A percentile compares a stretch with the other conserved stretches of the same genome.
Conservation (phyloP, 345 rosid genomes). For the Brassica carinata region DNA sequence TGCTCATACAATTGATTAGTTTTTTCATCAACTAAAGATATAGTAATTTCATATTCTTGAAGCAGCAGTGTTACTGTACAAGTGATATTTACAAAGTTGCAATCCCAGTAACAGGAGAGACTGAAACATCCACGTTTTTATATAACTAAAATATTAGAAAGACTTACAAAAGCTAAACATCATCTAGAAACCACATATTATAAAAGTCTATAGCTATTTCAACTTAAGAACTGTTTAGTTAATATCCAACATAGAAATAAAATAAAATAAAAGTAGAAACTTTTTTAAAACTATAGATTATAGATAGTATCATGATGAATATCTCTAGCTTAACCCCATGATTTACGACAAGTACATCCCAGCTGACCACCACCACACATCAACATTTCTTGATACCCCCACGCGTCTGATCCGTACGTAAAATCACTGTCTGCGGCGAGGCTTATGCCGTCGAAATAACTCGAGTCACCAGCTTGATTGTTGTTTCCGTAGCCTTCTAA, state of each 20-base stretch:
- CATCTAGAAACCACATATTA: neutral
- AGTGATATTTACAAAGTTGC: neutral
- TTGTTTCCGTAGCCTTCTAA: conserved; percentile 1
- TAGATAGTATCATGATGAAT: neutral
- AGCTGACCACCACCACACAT: conserved; percentile 35
- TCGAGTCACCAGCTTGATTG: neutral
- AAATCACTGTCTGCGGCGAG: conserved; percentile 8
- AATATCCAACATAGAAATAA: conserved; percentile 1
- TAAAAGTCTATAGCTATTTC: neutral
- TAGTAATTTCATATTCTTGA: neutral
- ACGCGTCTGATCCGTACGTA: conserved; percentile 14
- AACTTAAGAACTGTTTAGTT: neutral
- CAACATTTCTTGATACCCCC: conserved; percentile 33
- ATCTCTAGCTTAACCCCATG: conserved; percentile 23
- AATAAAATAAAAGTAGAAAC: neutral
- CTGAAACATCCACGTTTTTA: neutral
- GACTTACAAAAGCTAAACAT: neutral
- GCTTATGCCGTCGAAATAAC: neutral
- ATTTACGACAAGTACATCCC: conserved; percentile 23
- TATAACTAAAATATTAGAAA: neutral
- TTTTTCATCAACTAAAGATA: neutral
- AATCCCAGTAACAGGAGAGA: neutral
- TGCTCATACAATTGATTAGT: neutral
- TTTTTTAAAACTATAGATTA: neutral
- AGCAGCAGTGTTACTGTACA: neutral